These are phyloP conservation scores for Paramecium sexaurelia DNA, from an alignment of 73 alveolate species.

Conservation along the genomic window DNA sequence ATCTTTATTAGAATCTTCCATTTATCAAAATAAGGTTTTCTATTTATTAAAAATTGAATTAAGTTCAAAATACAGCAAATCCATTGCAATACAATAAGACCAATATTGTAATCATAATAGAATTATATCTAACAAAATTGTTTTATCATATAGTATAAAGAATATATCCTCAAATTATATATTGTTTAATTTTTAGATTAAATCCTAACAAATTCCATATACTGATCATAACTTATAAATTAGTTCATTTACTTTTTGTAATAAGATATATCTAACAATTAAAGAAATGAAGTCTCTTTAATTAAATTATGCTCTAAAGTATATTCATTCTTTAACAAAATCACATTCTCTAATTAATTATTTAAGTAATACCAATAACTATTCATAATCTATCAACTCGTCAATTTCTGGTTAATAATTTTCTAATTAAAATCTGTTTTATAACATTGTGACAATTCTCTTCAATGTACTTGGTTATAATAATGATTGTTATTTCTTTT, in stretches of 20 bases:
- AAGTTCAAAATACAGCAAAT: not conserved
- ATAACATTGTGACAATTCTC: not conserved
- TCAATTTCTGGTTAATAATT: slow-evolving; percentile 28
- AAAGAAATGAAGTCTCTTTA: not conserved
- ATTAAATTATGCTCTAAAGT: slow-evolving; percentile 7
- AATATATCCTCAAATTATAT: not conserved
- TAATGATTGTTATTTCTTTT: not conserved
- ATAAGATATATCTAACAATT: not conserved
- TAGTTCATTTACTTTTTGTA: not conserved
- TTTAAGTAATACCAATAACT: slow-evolving; percentile 7
- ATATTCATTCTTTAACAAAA: not conserved
- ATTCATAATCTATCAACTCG: not conserved
- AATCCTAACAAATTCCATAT: not conserved
- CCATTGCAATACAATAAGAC: not conserved
- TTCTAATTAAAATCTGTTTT: slow-evolving; percentile 12
- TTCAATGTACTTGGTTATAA: not conserved
- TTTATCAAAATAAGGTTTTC: not conserved
- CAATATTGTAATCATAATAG: not conserved
- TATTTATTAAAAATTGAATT: not conserved
- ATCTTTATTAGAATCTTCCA: not conserved
- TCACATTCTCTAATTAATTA: slow-evolving; percentile 7
- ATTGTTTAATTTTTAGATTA: not conserved
- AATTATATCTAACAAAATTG: not conserved
- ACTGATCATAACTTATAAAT: slow-evolving; percentile 7
- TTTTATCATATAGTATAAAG: slow-evolving; percentile 8